Percentiles rank a stretch among this genome's conserved stretches.
Conservation (phyloP, 257 asterid genomes). For the Catharanthus roseus region DNA sequence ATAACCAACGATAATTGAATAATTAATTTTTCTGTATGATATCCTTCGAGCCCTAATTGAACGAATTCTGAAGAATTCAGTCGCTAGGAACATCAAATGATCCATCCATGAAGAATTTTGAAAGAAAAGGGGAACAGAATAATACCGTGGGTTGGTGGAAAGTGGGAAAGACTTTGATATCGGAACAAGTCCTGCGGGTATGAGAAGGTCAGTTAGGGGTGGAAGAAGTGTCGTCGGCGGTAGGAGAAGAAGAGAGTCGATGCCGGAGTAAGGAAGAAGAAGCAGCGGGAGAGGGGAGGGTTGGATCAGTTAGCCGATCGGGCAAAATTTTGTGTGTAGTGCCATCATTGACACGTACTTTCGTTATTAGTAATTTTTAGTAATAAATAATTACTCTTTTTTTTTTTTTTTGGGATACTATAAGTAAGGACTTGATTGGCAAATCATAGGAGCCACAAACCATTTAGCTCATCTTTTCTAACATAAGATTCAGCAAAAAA, state of each 20-base stretch:
- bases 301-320: slow-evolving; percentile 4
- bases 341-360: neutral
- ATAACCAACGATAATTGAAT: neutral
- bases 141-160: neutral
- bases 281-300: slow-evolving; percentile 1
- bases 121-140: neutral
- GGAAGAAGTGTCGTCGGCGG: neutral
- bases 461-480: too few relatives aligned
- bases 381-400: too few relatives aligned
- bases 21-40: neutral
- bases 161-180: neutral
- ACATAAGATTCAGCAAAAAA: too few relatives aligned
- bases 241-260: neutral
- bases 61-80: neutral
- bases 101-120: neutral
- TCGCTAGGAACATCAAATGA: neutral
- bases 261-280: neutral
- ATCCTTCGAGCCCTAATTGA: neutral
- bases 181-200: neutral
- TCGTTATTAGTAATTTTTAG: too few relatives aligned
- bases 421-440: neutral
- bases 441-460: neutral
- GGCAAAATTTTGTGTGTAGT: neutral
- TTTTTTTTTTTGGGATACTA: neutral
- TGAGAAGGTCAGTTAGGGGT: neutral